A percentile compares a stretch with the other conserved stretches of the same genome.
phyloP scores from a whole-genome alignment of 1,284 basidiomycete genomes.

The Lentinus polychrous region DNA sequence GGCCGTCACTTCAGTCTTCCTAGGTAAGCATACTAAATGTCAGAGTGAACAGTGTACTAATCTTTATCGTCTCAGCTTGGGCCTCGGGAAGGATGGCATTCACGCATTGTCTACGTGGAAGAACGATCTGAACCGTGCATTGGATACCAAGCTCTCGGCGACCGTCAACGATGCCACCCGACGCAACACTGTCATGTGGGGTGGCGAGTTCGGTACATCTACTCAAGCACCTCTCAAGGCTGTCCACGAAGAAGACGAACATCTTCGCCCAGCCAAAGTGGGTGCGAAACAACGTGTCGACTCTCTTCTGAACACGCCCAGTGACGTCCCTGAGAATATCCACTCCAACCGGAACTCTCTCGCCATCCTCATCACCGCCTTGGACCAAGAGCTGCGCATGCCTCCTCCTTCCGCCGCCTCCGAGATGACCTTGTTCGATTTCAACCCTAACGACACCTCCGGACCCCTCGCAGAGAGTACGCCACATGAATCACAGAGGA shows the following conservation, averaged over 20 bases:
- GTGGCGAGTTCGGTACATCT: constrained; percentile 26
- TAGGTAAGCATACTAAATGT: constrained; percentile 34
- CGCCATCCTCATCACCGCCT: constrained; percentile 32
- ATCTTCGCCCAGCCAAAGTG: constrained; percentile 16
- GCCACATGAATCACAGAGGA: constrained; percentile 41
- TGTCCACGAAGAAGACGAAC: constrained; percentile 35
- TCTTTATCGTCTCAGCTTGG: constrained; percentile 38
- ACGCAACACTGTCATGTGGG: constrained; percentile 44
- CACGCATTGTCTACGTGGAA: constrained; percentile 44
- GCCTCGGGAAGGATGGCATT: constrained; percentile 53
- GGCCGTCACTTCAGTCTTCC: constrained; percentile 57
- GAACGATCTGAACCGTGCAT: constrained; percentile 40
- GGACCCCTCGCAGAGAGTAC: constrained; percentile 57
- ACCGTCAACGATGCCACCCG: constrained; percentile 32
- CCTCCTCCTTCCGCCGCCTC: constrained; percentile 47
- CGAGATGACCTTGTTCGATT: constrained; percentile 52
- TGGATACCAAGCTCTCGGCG: constrained; percentile 35
- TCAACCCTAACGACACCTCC: constrained; percentile 19
- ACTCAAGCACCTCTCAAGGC: constrained; percentile 26
- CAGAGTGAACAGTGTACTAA: constrained; percentile 3
- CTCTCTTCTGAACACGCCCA: constrained; percentile 32
- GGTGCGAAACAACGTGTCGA: constrained; percentile 21
- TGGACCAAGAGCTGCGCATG: constrained; percentile 25
- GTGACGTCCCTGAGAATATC: constrained; percentile 40
- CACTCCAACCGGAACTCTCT: constrained; percentile 47